A percentile compares a stretch with the other conserved stretches of the same genome.
phyloP scores from a whole-genome alignment of 2,329 filamentous ascomycete genomes.

The Sporothrix luriei region DNA sequence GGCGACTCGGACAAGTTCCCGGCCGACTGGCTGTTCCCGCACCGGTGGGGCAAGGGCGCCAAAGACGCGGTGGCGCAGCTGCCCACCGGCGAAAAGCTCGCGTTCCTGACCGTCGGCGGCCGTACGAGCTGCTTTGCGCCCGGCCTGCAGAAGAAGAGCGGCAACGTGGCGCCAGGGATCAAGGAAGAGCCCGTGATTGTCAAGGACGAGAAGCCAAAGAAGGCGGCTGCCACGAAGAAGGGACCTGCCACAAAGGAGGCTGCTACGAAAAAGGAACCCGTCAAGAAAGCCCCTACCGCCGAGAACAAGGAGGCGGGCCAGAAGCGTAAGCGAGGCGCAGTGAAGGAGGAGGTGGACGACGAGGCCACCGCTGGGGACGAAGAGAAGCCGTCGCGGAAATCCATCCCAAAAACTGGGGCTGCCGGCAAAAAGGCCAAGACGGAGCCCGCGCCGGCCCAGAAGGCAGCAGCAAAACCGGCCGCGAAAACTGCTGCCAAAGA shows the following conservation, averaged over 20 bases:
- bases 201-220: conserved; percentile 36
- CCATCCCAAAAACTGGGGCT: conserved; percentile 12
- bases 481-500: conserved; percentile 11
- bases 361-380: background rate
- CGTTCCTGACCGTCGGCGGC: conserved; percentile 85
- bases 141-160: conserved; percentile 78
- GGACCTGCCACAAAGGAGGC: conserved; percentile 38
- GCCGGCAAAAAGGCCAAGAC: conserved; percentile 31
- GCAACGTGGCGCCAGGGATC: conserved; percentile 46
- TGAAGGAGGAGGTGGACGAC: conserved; percentile 17
- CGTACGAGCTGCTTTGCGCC: conserved; percentile 89
- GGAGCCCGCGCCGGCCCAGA: conserved; percentile 18
- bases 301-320: conserved; percentile 35
- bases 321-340: conserved; percentile 29
- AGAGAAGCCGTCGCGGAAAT: background rate
- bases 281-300: conserved; percentile 37
- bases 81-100: conserved; percentile 82
- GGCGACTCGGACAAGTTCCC: conserved; percentile 85
- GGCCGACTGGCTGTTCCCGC: conserved; percentile 81
- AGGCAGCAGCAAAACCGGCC: background rate
- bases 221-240: conserved; percentile 36
- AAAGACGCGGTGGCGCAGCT: conserved; percentile 67
- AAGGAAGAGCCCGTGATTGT: conserved; percentile 49
- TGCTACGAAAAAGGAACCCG: conserved; percentile 35
- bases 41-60: conserved; percentile 88